Conservation (phyloP, 2,329 filamentous ascomycete genomes). For the Aspergillus floridensis region DNA sequence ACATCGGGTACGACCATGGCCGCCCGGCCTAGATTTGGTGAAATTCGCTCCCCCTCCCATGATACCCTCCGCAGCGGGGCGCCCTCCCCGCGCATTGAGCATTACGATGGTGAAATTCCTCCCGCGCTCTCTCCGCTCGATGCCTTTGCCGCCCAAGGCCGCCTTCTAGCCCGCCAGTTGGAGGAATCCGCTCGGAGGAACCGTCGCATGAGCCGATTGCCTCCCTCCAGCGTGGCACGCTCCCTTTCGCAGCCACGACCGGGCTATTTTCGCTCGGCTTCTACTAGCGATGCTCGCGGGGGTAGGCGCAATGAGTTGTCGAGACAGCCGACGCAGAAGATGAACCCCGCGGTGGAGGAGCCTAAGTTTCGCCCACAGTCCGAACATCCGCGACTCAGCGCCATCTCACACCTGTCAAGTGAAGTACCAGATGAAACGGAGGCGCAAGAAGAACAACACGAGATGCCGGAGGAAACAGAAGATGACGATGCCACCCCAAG, state of each 20-base stretch:
- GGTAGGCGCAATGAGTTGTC: slow-evolving; percentile 22
- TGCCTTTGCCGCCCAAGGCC: slow-evolving; percentile 89
- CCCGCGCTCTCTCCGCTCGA: slow-evolving; percentile 92
- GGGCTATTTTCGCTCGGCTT: slow-evolving; percentile 76
- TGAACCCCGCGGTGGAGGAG: slow-evolving; percentile 41
- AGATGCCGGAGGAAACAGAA: slow-evolving; percentile 3
- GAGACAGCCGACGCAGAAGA: slow-evolving; percentile 41
- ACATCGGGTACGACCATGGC: slow-evolving; percentile 44
- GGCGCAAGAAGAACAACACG: not conserved
- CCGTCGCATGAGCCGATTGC: slow-evolving; percentile 78
- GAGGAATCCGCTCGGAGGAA: slow-evolving; percentile 73
- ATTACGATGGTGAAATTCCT: slow-evolving; percentile 72
- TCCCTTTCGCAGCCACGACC: slow-evolving; percentile 75
- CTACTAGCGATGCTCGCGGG: slow-evolving; percentile 51
- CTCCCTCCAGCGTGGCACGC: slow-evolving; percentile 77
- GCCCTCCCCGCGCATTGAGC: slow-evolving; percentile 67
- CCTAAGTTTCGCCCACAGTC: slow-evolving; percentile 62
- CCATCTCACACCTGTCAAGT: slow-evolving; percentile 44
- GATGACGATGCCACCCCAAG: slow-evolving; percentile 38
- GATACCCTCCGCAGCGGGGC: slow-evolving; percentile 56
- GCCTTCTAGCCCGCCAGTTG: slow-evolving; percentile 80
- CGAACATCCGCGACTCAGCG: slow-evolving; percentile 72
- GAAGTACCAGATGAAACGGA: slow-evolving; percentile 15
- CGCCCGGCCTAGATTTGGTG: slow-evolving; percentile 57
- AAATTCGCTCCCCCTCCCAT: slow-evolving; percentile 59